These are phyloP conservation scores for Zygoascus ofunaensis DNA, from an alignment of 805 yeast genomes.

Conservation along the genomic window DNA sequence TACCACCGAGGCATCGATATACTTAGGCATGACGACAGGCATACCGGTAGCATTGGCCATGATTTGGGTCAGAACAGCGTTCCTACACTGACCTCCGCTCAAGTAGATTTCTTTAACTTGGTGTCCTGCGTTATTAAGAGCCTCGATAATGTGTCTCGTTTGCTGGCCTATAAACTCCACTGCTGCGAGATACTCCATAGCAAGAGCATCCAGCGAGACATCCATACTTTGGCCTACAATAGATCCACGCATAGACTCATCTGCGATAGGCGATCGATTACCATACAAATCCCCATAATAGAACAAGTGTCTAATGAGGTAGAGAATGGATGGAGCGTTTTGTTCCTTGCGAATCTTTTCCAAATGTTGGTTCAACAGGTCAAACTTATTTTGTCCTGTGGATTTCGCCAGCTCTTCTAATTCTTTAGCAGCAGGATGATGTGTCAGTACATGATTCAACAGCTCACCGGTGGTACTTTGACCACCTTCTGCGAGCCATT, in stretches of 20 bases:
- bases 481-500: constrained; percentile 99
- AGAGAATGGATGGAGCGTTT: constrained; percentile 60
- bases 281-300: constrained; percentile 97
- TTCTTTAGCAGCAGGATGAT: constrained; percentile 81
- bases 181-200: constrained; percentile 80
- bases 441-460: constrained; percentile 74
- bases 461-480: constrained; percentile 96
- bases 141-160: constrained; percentile 87
- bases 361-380: constrained; percentile 65
- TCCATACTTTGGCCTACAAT: constrained; percentile 93
- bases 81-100: constrained; percentile 96
- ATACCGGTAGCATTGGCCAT: constrained; percentile 88
- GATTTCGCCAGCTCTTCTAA: constrained; percentile 58
- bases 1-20: constrained; percentile 95
- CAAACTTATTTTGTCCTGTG: constrained; percentile 60
- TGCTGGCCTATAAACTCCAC: constrained; percentile 97
- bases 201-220: constrained; percentile 70
- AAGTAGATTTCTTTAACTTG: constrained; percentile 64
- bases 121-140: constrained; percentile 77
- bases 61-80: constrained; percentile 77
- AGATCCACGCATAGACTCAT: constrained; percentile 84
- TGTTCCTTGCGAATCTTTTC: constrained; percentile 53
- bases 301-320: constrained; percentile 75
- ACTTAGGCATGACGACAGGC: constrained; percentile 87
- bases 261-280: constrained; percentile 96